Percentiles rank a stretch among this genome's conserved stretches.
Conservation (phyloP, 2,329 filamentous ascomycete genomes). For the Fusarium neocosmosporiellum region DNA sequence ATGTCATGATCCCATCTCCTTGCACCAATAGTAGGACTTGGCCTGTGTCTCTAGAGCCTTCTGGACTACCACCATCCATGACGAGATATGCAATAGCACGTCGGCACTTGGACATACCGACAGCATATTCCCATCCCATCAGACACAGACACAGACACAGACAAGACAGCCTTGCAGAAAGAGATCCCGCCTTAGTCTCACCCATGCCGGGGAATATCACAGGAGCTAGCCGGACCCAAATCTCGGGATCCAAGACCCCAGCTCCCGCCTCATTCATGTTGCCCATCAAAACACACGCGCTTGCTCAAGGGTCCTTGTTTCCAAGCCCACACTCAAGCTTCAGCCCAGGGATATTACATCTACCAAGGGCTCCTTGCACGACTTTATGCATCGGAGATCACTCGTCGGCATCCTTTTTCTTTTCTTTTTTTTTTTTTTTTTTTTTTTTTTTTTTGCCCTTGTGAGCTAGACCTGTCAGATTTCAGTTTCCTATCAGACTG, state of each 20-base stretch:
- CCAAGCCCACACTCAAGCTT: conserved; percentile 38
- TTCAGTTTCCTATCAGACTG: conserved; percentile 1
- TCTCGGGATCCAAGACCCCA: conserved; percentile 31
- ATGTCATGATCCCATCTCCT: conserved; percentile 2
- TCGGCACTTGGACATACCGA: conserved; percentile 6
- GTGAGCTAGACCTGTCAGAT: not conserved
- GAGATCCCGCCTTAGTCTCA: not conserved
- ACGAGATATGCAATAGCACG: not conserved
- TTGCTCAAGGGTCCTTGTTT: not conserved
- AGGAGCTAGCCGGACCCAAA: conserved; percentile 22
- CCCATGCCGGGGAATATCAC: conserved; percentile 11
- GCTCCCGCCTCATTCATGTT: conserved; percentile 24
- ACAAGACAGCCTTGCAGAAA: conserved; percentile 13
- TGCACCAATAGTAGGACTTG: not conserved
- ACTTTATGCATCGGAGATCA: conserved; percentile 27
- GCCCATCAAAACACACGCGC: conserved; percentile 12
- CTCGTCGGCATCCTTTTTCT: conserved; percentile 6
- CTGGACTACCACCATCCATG: not conserved
- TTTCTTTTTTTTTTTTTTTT: not conserved
- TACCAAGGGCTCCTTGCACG: conserved; percentile 26
- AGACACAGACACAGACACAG: not conserved
- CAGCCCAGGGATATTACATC: conserved; percentile 42
- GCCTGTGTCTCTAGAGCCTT: not conserved
- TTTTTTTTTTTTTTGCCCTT: not conserved
- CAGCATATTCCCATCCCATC: not conserved